Percentiles rank a stretch among this genome's conserved stretches.
These are phyloP conservation scores for Adansonia grandidieri DNA, from an alignment of 441 rosid species.

Conservation along the genomic window DNA sequence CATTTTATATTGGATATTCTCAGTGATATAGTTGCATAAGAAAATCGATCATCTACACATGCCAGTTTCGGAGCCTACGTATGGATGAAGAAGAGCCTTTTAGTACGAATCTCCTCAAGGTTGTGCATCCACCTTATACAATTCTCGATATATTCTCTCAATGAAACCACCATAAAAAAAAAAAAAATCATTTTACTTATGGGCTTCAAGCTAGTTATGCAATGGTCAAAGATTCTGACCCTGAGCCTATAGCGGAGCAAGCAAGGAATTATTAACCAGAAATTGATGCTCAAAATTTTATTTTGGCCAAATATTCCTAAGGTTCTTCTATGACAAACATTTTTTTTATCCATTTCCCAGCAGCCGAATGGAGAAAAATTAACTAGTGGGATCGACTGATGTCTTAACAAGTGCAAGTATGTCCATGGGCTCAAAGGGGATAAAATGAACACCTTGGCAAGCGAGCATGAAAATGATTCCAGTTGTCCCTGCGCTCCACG, in stretches of 20 bases:
- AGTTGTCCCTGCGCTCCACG: conserved; percentile 87
- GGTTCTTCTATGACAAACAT: too few species aligned
- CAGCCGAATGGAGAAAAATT: background rate
- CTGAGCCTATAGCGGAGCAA: background rate
- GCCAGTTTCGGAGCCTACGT: conserved; percentile 5
- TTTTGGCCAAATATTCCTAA: too few species aligned
- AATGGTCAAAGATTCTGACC: background rate
- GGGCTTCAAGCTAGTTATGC: background rate
- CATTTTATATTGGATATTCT: background rate
- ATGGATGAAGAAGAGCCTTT: background rate
- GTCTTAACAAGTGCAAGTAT: conserved; percentile 11
- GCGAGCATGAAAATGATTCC: conserved; percentile 92
- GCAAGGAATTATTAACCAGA: background rate
- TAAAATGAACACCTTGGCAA: conserved; percentile 70
- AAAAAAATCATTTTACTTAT: background rate
- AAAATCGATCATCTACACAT: background rate
- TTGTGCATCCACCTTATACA: background rate
- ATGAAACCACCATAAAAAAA: background rate
- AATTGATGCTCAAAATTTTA: too few species aligned
- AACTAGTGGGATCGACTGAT: too few species aligned
- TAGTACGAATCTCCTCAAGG: background rate
- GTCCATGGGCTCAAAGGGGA: background rate
- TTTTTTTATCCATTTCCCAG: background rate
- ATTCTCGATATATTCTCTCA: background rate
- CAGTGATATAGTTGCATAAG: conserved; percentile 10